A percentile compares a stretch with the other conserved stretches of the same genome.
phyloP scores from a whole-genome alignment of 495 filamentous ascomycete species.

The Penicillium ucsense region DNA sequence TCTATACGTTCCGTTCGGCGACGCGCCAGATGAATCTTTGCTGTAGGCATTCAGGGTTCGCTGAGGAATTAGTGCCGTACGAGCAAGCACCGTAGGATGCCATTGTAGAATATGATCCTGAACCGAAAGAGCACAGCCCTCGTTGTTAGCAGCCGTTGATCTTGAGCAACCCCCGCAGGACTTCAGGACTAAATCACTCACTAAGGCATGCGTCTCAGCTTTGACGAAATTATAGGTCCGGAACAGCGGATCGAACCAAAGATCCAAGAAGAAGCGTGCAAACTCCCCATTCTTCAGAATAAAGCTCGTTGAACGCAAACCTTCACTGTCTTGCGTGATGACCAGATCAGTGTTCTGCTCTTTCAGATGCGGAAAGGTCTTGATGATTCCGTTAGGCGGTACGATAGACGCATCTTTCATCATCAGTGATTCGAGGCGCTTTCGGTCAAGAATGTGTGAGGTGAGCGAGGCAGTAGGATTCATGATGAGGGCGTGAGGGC shows the following conservation, averaged over 20 bases:
- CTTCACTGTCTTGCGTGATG: slow-evolving; percentile 73
- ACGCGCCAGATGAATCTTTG: slow-evolving; percentile 33
- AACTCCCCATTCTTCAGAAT: slow-evolving; percentile 78
- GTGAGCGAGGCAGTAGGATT: slow-evolving; percentile 63
- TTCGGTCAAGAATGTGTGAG: slow-evolving; percentile 56
- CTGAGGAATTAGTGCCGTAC: slow-evolving; percentile 78
- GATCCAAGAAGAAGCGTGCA: slow-evolving; percentile 85
- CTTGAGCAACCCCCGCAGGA: neutral
- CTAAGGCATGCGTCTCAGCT: slow-evolving; percentile 85
- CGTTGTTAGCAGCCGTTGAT: neutral
- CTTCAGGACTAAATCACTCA: slow-evolving; percentile 27
- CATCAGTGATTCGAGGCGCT: slow-evolving; percentile 68
- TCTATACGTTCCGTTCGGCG: slow-evolving; percentile 37
- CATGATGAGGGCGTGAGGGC: slow-evolving; percentile 81
- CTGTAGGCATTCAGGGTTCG: slow-evolving; percentile 69
- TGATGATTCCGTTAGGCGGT: slow-evolving; percentile 92
- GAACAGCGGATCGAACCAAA: slow-evolving; percentile 94
- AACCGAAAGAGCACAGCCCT: neutral
- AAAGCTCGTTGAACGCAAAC: slow-evolving; percentile 67
- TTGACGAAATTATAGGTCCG: slow-evolving; percentile 92
- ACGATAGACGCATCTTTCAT: slow-evolving; percentile 78
- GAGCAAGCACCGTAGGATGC: slow-evolving; percentile 95
- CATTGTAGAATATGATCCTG: slow-evolving; percentile 91
- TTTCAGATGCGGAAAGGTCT: slow-evolving; percentile 75
- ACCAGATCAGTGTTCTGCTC: slow-evolving; percentile 73